Conservation (phyloP, 1,284 basidiomycete genomes). For the Malassezia psittaci region DNA sequence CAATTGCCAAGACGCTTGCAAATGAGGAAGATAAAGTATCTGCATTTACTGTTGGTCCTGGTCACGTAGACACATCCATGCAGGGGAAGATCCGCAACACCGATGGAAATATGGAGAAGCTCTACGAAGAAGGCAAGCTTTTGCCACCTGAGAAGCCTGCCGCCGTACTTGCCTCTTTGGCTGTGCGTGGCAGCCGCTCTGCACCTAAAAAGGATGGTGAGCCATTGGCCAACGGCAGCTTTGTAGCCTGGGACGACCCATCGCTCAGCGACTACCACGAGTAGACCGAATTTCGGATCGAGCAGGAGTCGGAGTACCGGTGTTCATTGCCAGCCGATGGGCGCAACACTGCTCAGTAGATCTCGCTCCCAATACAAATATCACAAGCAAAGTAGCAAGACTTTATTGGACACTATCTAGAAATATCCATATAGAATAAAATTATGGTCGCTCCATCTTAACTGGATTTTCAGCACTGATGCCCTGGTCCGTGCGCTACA, state of each 20-base stretch:
- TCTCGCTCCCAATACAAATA: no score
- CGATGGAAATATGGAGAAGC: constrained; percentile 55
- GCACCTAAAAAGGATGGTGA: constrained; percentile 50
- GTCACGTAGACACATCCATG: constrained; percentile 61
- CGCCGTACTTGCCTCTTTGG: constrained; percentile 58
- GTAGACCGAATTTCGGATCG: background rate
- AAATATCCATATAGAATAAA: no score
- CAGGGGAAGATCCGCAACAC: constrained; percentile 47
- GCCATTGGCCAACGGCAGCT: constrained; percentile 54
- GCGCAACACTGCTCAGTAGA: no score
- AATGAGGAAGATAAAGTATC: constrained; percentile 67
- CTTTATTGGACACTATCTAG: no score
- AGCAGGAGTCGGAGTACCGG: no score
- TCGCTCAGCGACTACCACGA: background rate
- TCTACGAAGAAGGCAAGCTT: constrained; percentile 58
- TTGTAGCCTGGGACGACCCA: constrained; percentile 55
- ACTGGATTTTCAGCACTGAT: no score
- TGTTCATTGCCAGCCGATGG: no score
- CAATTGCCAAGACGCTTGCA: constrained; percentile 65
- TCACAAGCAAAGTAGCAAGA: no score
- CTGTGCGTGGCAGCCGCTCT: constrained; percentile 44
- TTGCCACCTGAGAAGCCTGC: constrained; percentile 53
- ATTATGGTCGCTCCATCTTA: no score
- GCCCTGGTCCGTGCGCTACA: background rate
- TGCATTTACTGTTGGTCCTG: constrained; percentile 68